Conservation (phyloP, 2,329 filamentous ascomycete species). For the Lojkania enalia region DNA sequence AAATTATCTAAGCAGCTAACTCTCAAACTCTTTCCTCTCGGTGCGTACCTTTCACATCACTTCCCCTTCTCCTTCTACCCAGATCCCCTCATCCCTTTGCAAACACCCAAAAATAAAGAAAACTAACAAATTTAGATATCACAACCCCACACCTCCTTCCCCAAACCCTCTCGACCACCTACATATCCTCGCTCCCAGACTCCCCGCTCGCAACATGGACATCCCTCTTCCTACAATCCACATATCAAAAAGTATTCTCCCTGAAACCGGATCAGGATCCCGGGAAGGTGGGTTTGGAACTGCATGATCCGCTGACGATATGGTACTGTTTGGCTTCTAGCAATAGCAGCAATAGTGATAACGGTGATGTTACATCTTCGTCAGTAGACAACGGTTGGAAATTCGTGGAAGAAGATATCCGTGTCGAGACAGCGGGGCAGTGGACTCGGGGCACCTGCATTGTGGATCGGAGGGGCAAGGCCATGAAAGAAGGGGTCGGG, state of each 20-base stretch:
- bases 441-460: conserved; percentile 95
- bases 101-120: conserved; percentile 8
- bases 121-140: conserved; percentile 46
- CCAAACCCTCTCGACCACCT: conserved; percentile 42
- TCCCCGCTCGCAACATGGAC: conserved; percentile 53
- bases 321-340: conserved; percentile 46
- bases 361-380: too few species aligned
- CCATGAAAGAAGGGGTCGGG: conserved; percentile 50
- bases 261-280: conserved; percentile 42
- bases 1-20: conserved; percentile 48
- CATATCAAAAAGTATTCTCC: conserved; percentile 51
- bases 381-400: conserved; percentile 34
- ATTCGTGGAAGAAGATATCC: conserved; percentile 70
- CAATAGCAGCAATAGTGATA: too few species aligned
- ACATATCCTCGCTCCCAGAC: conserved; percentile 30
- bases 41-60: not conserved
- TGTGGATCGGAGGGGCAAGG: conserved; percentile 69
- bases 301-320: conserved; percentile 52
- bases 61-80: not conserved
- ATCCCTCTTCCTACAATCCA: conserved; percentile 49
- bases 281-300: conserved; percentile 44
- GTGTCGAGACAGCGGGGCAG: conserved; percentile 86
- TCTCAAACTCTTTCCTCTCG: conserved; percentile 54
- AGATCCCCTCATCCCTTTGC: not conserved
- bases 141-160: conserved; percentile 50